Base-by-base conservation (phyloP, 2,329 filamentous ascomycete species). In the Penicillium italicum region DNA sequence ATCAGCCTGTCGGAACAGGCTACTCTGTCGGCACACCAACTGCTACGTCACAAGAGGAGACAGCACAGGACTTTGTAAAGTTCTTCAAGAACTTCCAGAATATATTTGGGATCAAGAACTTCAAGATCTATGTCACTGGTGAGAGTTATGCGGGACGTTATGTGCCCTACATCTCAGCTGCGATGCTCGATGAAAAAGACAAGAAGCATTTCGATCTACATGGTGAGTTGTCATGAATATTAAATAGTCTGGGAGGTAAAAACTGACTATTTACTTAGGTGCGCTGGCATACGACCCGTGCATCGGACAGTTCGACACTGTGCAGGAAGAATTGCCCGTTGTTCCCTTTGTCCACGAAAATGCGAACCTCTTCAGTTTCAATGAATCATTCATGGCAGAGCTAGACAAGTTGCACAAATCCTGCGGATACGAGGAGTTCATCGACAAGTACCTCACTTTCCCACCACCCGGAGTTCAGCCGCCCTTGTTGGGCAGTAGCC, bases 31-130 rank as follows among this genome's bases (percentile, higher is more conserved):
- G 89, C 16, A 82, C 72, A 0, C 80, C 84, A 4, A 89, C 81
- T 1, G 87, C 87, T 16, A 85, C 76, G 0, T 84, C 80, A 58
- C 83, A 91, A 62, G 82, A 85, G 42, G 87, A 91, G 60, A 80
- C 86, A 1, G 88, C 88, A 0, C 72, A 76, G 30, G 83, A 93
- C 61, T 91, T 93, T 69, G 74, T 89, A 20, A 87, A 87, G 47
- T 94, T 91, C 74, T 91, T 87, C 80, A 86, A 87, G 75, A 90
- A 90, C 74, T 91, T 91, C 63, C 75, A 90, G 55, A 77, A 89
- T 38, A 85, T 84, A 0, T 91, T 91, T 63, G 79, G 76, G 14
- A 79, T 90, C 63, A 81, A 88, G 36, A 82, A 82, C 28, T 85
- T 82, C 66, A 89, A 88, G 63, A 82, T 91, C 24, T 94, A 87